phyloP scores from a whole-genome alignment of 2,329 filamentous ascomycete genomes.

The Dothideomycetes sp. region DNA sequence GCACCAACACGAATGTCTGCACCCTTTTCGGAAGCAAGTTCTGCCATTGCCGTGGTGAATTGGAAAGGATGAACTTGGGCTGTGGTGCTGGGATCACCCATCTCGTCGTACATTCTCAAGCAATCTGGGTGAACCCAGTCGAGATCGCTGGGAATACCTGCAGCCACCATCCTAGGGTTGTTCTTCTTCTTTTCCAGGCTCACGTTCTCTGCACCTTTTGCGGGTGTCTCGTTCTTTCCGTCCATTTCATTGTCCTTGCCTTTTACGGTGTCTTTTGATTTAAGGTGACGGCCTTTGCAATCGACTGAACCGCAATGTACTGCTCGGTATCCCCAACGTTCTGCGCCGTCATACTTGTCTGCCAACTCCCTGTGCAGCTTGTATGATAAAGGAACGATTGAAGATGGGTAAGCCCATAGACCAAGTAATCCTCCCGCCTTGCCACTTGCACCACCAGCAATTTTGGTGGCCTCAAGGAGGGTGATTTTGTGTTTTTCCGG shows the following conservation, averaged over 20 bases:
- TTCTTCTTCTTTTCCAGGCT: conserved; percentile 49
- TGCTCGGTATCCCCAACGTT: conserved; percentile 77
- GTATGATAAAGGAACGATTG: conserved; percentile 79
- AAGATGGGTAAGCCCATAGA: conserved; percentile 80
- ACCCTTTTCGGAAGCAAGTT: conserved; percentile 56
- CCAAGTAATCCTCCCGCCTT: conserved; percentile 89
- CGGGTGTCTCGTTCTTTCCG: conserved; percentile 22
- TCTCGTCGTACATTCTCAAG: conserved; percentile 64
- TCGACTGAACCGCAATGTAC: conserved; percentile 64
- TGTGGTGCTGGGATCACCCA: conserved; percentile 73
- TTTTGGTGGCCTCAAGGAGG: conserved; percentile 72
- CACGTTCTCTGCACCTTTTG: conserved; percentile 30
- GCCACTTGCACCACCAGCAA: conserved; percentile 87
- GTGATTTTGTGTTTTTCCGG: conserved; percentile 67
- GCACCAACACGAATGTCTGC: conserved; percentile 52
- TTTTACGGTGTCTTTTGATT: conserved; percentile 21
- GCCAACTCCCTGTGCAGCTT: conserved; percentile 74
- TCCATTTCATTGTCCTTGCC: conserved; percentile 24
- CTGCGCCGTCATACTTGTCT: conserved; percentile 67
- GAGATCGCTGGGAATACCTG: conserved; percentile 63
- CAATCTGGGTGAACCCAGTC: conserved; percentile 71
- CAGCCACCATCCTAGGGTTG: conserved; percentile 42
- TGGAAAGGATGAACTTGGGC: conserved; percentile 89
- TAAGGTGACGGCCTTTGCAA: conserved; percentile 26
- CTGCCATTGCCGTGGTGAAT: conserved; percentile 78